Evolutionary conservation across 2,329 filamentous ascomycete genomes (phyloP).

Genomic region (Alternaria hordeiaustralica): DNA sequence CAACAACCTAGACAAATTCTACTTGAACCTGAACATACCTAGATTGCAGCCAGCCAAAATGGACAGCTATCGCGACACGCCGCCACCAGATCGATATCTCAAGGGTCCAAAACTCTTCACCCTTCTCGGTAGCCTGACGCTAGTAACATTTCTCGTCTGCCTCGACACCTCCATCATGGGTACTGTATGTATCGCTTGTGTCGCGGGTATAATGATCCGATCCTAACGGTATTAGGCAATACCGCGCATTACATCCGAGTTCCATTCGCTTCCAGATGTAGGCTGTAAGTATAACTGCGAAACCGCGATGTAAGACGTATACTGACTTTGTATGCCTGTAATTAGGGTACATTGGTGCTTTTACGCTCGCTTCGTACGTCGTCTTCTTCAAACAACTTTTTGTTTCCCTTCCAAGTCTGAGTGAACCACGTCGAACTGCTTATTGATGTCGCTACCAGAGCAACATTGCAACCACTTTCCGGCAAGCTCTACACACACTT

Average conservation of each 20-base stretch:
- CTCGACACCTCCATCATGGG: constrained; percentile 36
- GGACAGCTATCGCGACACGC: background rate
- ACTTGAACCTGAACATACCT: background rate
- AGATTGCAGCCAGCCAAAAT: background rate
- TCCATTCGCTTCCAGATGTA: constrained; percentile 31
- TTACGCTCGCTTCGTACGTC: constrained; percentile 17
- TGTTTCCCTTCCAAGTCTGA: background rate
- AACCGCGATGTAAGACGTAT: background rate
- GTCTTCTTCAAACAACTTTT: background rate
- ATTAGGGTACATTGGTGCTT: constrained; percentile 29
- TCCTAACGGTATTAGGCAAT: constrained; percentile 25
- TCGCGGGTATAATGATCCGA: background rate
- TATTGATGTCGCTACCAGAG: constrained; percentile 4
- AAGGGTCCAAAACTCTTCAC: constrained; percentile 17
- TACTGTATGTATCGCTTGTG: constrained; percentile 23
- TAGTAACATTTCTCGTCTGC: constrained; percentile 30
- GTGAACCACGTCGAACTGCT: background rate
- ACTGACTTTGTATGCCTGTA: background rate
- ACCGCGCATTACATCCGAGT: constrained; percentile 32
- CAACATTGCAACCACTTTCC: constrained; percentile 30
- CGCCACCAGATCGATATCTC: constrained; percentile 5
- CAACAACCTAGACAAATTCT: background rate
- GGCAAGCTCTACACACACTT: constrained; percentile 33
- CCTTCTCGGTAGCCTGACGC: constrained; percentile 23
- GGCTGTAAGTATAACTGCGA: constrained; percentile 15